phyloP scores from a whole-genome alignment of 306 rosid genomes.

The Cotoneaster glaucophyllus region DNA sequence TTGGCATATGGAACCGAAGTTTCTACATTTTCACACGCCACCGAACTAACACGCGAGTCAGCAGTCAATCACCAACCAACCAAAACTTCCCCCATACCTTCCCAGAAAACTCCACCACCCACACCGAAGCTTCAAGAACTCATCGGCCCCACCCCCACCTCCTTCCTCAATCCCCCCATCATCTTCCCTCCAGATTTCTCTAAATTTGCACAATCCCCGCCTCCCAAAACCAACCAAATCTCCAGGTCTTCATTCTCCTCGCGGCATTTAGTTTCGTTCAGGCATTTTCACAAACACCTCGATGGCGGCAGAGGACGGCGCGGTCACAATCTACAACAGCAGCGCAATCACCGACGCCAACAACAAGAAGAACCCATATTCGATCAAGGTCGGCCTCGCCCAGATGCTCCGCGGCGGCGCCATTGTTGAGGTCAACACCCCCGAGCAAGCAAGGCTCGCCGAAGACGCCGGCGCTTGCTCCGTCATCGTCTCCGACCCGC shows the following conservation, averaged over 20 bases:
- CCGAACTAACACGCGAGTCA: not conserved
- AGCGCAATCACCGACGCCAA: conserved; percentile 43
- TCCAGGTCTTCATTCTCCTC: not conserved
- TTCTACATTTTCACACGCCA: conserved; percentile 11
- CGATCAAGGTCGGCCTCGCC: conserved; percentile 38
- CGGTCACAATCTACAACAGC: conserved; percentile 44
- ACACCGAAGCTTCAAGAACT: not conserved
- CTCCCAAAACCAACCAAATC: not conserved
- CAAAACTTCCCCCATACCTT: not conserved
- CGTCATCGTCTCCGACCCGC: conserved; percentile 33
- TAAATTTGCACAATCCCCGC: not conserved
- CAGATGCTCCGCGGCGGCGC: conserved; percentile 63
- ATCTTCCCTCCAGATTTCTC: not conserved
- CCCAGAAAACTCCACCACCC: not conserved
- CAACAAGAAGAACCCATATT: conserved; percentile 13
- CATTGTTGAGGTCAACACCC: conserved; percentile 40
- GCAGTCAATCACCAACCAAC: not conserved
- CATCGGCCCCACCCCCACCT: not conserved
- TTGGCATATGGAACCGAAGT: conserved; percentile 14
- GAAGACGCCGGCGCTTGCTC: conserved; percentile 70
- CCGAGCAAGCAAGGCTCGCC: conserved; percentile 61
- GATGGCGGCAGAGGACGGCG: conserved; percentile 40
- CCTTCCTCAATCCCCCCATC: not conserved
- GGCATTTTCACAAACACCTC: conserved; percentile 27
- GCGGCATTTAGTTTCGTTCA: not conserved